Percentiles rank a stretch among this genome's conserved stretches.
phyloP scores from a whole-genome alignment of 352 stramenopile species.

The Pythium brachiatum region DNA sequence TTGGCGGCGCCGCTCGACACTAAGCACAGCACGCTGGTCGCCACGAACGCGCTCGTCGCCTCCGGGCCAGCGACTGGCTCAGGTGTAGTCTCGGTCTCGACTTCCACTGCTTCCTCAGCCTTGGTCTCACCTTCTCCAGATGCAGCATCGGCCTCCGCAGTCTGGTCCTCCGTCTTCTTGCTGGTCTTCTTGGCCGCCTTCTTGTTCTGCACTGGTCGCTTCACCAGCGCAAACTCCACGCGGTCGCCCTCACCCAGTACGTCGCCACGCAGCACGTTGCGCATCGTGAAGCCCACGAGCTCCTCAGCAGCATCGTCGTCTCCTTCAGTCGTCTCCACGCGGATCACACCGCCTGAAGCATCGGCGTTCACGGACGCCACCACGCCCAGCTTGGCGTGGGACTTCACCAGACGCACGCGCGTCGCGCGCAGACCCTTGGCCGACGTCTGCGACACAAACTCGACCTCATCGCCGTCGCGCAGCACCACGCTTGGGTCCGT shows the following conservation, averaged over 20 bases:
- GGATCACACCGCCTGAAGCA: conserved; percentile 47
- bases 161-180: conserved; percentile 9
- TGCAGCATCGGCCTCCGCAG: not conserved
- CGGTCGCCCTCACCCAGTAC: conserved; percentile 61
- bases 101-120: conserved; percentile 10
- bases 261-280: conserved; percentile 60
- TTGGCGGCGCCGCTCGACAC: conserved; percentile 11
- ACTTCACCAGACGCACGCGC: conserved; percentile 52
- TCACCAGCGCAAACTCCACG: conserved; percentile 61
- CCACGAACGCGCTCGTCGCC: conserved; percentile 16
- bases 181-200: conserved; percentile 10
- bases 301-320: conserved; percentile 24
- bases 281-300: conserved; percentile 37
- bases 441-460: conserved; percentile 47
- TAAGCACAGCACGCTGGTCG: conserved; percentile 52
- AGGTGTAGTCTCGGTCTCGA: conserved; percentile 11
- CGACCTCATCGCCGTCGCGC: conserved; percentile 69
- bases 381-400: conserved; percentile 56
- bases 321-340: conserved; percentile 31
- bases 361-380: conserved; percentile 50
- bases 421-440: conserved; percentile 50
- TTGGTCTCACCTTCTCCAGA: conserved; percentile 1
- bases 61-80: not conserved
- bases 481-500: conserved; percentile 49
- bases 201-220: conserved; percentile 22